These are phyloP conservation scores for Xylariaceae sp. DNA, from an alignment of 2,329 filamentous ascomycete species.

Conservation along the genomic window DNA sequence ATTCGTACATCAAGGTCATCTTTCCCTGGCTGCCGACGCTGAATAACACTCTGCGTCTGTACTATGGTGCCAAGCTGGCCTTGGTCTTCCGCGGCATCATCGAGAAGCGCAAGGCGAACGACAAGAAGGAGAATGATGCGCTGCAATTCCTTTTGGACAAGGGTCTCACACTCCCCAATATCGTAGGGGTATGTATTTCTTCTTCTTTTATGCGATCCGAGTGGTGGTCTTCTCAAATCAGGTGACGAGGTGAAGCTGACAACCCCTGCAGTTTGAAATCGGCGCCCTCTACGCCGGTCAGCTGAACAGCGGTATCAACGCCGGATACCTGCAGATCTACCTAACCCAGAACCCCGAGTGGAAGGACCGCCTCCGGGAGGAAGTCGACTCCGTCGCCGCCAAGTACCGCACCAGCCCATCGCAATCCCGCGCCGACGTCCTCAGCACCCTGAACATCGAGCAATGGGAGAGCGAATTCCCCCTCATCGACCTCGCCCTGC, in stretches of 20 bases:
- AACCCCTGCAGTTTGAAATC: conserved; percentile 42
- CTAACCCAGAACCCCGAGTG: conserved; percentile 43
- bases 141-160: conserved; percentile 50
- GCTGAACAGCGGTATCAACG: conserved; percentile 52
- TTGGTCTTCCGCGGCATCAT: conserved; percentile 45
- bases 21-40: conserved; percentile 48
- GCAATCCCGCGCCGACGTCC: conserved; percentile 33
- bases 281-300: conserved; percentile 51
- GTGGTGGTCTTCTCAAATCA: not conserved
- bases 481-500: conserved; percentile 45
- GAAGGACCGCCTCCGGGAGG: conserved; percentile 40
- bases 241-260: conserved; percentile 6
- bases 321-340: conserved; percentile 48
- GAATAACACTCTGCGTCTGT: conserved; percentile 39
- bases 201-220: too few species aligned
- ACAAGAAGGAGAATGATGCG: conserved; percentile 42
- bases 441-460: conserved; percentile 43
- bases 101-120: conserved; percentile 39
- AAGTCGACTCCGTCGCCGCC: conserved; percentile 42
- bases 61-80: conserved; percentile 44
- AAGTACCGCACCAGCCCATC: conserved; percentile 35
- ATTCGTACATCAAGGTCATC: conserved; percentile 43
- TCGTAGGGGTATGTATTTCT: conserved; percentile 36
- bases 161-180: conserved; percentile 40
- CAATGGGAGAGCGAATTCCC: conserved; percentile 54